Evolutionary conservation across 228 moss, liverwort and hornwort species (phyloP), one percentile per base, ranked within the genome.

Genomic region (Sphagnum fallax): DNA sequence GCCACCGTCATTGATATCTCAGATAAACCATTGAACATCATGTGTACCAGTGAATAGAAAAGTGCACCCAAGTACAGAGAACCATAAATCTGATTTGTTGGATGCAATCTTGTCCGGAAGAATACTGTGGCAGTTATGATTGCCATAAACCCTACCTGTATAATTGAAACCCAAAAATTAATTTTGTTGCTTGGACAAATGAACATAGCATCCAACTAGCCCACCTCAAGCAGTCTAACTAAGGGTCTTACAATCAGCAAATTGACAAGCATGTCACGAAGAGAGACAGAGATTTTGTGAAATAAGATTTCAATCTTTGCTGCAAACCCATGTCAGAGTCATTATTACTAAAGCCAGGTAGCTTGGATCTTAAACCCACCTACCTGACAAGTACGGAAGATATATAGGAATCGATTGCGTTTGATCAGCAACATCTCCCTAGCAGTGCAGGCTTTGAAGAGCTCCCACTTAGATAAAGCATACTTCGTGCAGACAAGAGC

Each of bases 131-230:
- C 84, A 64, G 78, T 77, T 51, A 84, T 71, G 6, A 77, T 63
- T 12, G 83, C 92, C 80, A 86, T 82, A n/a, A 89, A 75, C 13
- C 76, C 73, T 62, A 89, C 81, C 92, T 92, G 85, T 71, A 32
- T 32, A 32, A 32, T 32, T 32, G 32, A 32, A 32, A 32, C 32
- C 3, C 32, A 32, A 32, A 32, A 32, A 32, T 32, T 2, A 32
- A 32, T 32, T 32, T 32, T 32, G 32, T 1, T 32, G 32, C 32
- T 32, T 32, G 32, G 32, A 32, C 32, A 32, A 32, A 32, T 32
- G 32, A 32, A 32, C 32, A 32, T 1, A 32, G 32, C 32, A 32
- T 32, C 32, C 32, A 32, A 32, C 32, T 32, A 32, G 32, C 32
- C 32, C 32, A 32, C 32, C 32, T 32, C 32, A 32, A 32, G 32